Conservation (phyloP, 371 early-diverging fungal species). For the Circinella minor region DNA sequence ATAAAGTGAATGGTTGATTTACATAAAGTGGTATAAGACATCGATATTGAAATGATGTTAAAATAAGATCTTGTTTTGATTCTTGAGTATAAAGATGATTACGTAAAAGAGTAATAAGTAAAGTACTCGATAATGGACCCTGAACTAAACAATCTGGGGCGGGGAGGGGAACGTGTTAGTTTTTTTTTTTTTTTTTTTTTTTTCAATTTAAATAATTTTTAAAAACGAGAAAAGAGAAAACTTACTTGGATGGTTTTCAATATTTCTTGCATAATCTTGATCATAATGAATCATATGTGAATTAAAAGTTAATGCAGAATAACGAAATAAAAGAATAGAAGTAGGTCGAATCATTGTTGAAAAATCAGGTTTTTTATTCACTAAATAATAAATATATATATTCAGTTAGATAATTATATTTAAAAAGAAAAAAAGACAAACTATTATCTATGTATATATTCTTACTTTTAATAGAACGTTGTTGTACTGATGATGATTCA, state of each 20-base stretch:
- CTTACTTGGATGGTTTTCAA: constrained; percentile 74
- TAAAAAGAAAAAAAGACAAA: too few relatives aligned
- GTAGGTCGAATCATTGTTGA: constrained; percentile 57
- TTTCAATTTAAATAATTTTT: not conserved
- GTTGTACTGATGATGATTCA: not conserved
- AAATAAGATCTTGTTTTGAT: constrained; percentile 14
- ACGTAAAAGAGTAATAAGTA: constrained; percentile 60
- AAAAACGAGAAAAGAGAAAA: not conserved
- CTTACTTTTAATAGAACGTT: not conserved
- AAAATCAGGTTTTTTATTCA: constrained; percentile 55
- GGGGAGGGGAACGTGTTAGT: not conserved
- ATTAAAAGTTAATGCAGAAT: constrained; percentile 86
- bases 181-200: too few relatives aligned
- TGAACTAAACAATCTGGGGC: constrained; percentile 70
- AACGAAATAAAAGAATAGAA: constrained; percentile 76
- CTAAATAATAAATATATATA: not conserved
- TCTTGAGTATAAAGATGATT: constrained; percentile 20
- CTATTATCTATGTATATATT: too few relatives aligned
- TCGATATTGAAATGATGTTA: constrained; percentile 63
- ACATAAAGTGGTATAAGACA: constrained; percentile 71
- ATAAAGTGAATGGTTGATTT: constrained; percentile 55
- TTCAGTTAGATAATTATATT: too few relatives aligned
- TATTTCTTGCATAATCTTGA: constrained; percentile 61
- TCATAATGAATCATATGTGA: constrained; percentile 88
- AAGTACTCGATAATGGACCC: constrained; percentile 76